phyloP scores from a whole-genome alignment of 371 early-diverging fungal species.

The Nematocida ausubeli region DNA sequence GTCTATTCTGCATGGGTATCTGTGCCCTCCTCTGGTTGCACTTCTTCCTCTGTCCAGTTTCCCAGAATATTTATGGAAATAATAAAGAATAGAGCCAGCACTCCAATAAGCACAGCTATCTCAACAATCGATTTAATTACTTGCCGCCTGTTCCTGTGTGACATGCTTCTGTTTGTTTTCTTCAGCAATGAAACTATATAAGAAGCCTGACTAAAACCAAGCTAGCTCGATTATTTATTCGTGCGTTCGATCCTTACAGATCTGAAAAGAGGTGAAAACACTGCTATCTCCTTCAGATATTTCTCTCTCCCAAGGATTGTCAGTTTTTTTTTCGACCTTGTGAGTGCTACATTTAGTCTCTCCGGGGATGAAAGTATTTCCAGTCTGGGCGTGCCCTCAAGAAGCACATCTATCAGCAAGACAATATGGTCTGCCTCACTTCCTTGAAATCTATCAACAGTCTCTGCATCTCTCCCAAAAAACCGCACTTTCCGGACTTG shows the following conservation, averaged over 20 bases:
- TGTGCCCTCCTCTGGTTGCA: background rate
- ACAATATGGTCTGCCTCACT: constrained; percentile 64
- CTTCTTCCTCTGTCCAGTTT: background rate
- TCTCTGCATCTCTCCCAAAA: constrained; percentile 54
- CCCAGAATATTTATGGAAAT: background rate
- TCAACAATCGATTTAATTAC: background rate
- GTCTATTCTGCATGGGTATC: background rate
- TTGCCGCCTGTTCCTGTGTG: background rate
- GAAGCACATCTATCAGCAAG: constrained; percentile 66
- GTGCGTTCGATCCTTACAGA: no score
- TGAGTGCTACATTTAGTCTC: constrained; percentile 91
- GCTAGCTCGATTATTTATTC: no score
- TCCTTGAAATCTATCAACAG: constrained; percentile 68
- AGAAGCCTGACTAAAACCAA: background rate
- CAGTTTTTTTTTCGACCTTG: constrained; percentile 81
- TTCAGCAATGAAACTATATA: background rate
- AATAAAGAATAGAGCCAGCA: background rate
- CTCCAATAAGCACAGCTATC: background rate
- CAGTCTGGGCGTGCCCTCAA: background rate
- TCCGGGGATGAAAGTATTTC: constrained; percentile 82
- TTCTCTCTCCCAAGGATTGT: constrained; percentile 66
- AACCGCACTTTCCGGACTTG: constrained; percentile 72
- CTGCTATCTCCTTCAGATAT: constrained; percentile 39
- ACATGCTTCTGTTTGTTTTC: background rate
- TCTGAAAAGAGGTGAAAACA: constrained; percentile 39